Evolutionary conservation across 345 rosid genomes (phyloP).

Genomic region (Chamaenerion angustifolium): DNA sequence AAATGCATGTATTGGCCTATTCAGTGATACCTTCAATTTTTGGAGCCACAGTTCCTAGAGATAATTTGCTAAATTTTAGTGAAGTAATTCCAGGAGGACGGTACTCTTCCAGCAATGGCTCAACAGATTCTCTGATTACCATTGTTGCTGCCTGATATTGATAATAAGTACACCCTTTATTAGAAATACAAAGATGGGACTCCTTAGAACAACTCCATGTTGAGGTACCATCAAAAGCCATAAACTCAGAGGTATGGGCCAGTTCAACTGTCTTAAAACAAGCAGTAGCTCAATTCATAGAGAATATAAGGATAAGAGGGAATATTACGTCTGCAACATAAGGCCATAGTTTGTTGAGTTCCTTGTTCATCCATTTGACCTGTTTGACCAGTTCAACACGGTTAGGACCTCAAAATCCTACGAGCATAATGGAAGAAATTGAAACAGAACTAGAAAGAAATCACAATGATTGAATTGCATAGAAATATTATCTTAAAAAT

Average conservation of each 20-base stretch:
- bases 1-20: neutral
- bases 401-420: slow-evolving; percentile 5
- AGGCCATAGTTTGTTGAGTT: slow-evolving; percentile 90
- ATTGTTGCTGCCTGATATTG: slow-evolving; percentile 85
- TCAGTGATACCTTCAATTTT: slow-evolving; percentile 76
- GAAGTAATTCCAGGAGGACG: slow-evolving; percentile 94
- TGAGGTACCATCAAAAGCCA: neutral
- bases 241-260: too few species aligned
- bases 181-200: neutral
- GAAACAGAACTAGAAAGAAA: neutral
- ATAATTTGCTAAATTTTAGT: slow-evolving; percentile 70
- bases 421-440: slow-evolving; percentile 1
- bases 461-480: neutral
- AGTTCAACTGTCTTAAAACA: too few species aligned
- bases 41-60: slow-evolving; percentile 92
- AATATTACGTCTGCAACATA: slow-evolving; percentile 78
- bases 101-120: slow-evolving; percentile 90
- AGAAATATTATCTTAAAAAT: neutral
- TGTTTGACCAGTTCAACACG: slow-evolving; percentile 20
- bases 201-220: neutral
- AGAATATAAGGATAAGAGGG: neutral
- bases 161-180: slow-evolving; percentile 9
- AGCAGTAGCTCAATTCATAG: too few species aligned
- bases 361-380: slow-evolving; percentile 99
- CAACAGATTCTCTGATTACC: slow-evolving; percentile 91